Percentiles rank a stretch among this genome's conserved stretches.
Conservation (phyloP, 305 asterid species). For the Nicotiana rustica region DNA sequence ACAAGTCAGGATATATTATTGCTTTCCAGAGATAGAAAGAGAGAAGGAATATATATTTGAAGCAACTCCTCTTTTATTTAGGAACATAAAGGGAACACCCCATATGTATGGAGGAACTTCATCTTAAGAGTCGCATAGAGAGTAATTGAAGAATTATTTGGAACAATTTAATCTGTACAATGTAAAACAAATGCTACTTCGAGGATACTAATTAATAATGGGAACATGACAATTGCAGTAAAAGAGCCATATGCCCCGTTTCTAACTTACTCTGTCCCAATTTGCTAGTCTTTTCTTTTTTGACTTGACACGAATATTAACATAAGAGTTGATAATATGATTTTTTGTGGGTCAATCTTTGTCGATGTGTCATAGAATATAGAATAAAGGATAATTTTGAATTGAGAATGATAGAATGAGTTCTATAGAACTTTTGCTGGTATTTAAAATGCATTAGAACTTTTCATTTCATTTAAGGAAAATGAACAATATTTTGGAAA, state of each 20-base stretch:
- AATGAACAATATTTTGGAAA: constrained; percentile 6
- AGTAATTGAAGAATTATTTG: constrained; percentile 29
- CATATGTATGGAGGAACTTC: background rate
- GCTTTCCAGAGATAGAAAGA: constrained; percentile 5
- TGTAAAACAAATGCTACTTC: background rate
- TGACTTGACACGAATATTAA: background rate
- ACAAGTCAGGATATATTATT: constrained; percentile 12
- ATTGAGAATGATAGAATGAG: background rate
- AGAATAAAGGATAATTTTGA: background rate
- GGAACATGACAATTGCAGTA: background rate
- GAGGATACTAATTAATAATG: background rate
- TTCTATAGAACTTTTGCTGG: background rate
- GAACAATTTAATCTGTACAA: background rate
- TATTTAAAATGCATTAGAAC: constrained; percentile 26
- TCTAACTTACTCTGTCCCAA: constrained; percentile 27
- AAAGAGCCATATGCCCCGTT: constrained; percentile 5
- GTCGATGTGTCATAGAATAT: background rate
- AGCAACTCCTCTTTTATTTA: constrained; percentile 1
- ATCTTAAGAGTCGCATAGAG: constrained; percentile 27
- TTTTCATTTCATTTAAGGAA: constrained; percentile 4
- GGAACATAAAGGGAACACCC: background rate
- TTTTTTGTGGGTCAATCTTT: constrained; percentile 11
- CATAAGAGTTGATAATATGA: constrained; percentile 20
- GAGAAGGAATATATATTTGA: background rate
- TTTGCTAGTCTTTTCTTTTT: background rate